Evolutionary conservation across 306 rosid species (phyloP), one percentile per base, ranked within the genome.

Genomic region (Lathyrus oleraceus): DNA sequence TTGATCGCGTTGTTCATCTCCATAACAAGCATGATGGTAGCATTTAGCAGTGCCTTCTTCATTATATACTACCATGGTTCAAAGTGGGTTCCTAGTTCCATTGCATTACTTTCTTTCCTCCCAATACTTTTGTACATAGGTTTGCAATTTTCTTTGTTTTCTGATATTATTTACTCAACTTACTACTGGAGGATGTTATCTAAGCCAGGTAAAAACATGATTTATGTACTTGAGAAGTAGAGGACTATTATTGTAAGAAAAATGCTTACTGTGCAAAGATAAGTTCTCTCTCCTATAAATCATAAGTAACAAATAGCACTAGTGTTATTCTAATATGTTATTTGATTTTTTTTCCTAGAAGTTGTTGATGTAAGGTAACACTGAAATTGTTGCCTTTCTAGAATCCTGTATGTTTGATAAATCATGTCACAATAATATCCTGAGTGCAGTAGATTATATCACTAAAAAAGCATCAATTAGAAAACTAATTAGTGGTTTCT

Each of bases 11-110:
- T 87, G 0, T 78, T 81, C 70, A 14, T 84, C 49, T 84, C 87
- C 39, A 66, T 84, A 27, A 15, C 77, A 38, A 58, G 79, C 39
- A 82, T 87, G 91, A 71, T 76, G 78, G 12, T 80, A 13, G 80
- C 86, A 19, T 82, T 85, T 28, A 30, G 76, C 8, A 70, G 79
- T 51, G 20, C 82, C 65, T 73, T 87, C 61, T 81, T 74, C 71
- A 38, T 85, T 4, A 60, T 70, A 11, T 83, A 76, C 19, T 19
- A 52, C n/a, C 4, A 53, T 12, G 81, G 68, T 0, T 45, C 51
- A 1, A 48, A 17, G 27, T 42, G 77, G 84, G 54, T 85, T 35
- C 81, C 85, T 1, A 2, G 12, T 42, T 10, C 48, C 11, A 57
- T 81, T 36, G 65, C 67, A 16, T 8, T 16, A 11, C 25, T 71